A percentile compares a stretch with the other conserved stretches of the same genome.
phyloP scores from a whole-genome alignment of 306 rosid species.

The Cucurbita ficifolia region DNA sequence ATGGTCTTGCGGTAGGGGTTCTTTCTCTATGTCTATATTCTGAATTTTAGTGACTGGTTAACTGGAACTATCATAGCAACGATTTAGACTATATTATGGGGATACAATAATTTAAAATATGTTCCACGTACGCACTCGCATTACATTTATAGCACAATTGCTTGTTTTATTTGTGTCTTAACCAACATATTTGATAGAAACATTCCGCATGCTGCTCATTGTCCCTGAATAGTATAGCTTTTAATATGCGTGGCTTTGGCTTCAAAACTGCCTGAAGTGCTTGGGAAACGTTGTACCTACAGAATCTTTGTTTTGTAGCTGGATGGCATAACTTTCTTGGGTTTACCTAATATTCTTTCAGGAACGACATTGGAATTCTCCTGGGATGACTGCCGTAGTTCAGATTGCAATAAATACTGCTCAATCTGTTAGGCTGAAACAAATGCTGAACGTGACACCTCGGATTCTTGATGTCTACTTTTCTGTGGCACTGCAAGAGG shows the following conservation, averaged over 20 bases:
- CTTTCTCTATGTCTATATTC: constrained; percentile 1
- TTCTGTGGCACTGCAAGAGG: constrained; percentile 46
- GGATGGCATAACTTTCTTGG: background rate
- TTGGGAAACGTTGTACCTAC: background rate
- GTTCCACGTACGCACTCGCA: background rate
- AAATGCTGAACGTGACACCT: constrained; percentile 51
- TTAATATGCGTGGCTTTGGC: background rate
- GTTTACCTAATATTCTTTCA: constrained; percentile 21
- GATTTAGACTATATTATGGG: background rate
- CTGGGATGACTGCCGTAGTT: constrained; percentile 50
- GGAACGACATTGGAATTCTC: constrained; percentile 98
- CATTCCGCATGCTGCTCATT: background rate
- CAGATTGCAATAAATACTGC: constrained; percentile 50
- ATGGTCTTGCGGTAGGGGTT: constrained; percentile 72
- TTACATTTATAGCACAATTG: background rate
- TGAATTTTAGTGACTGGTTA: background rate
- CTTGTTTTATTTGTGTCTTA: background rate
- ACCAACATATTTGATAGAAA: background rate
- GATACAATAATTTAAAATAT: background rate
- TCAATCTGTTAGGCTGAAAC: constrained; percentile 70
- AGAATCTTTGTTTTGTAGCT: background rate
- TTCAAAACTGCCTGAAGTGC: background rate
- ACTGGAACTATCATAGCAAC: background rate
- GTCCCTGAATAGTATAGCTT: background rate
- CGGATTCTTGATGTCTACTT: constrained; percentile 67